Percentiles rank a stretch among this genome's conserved stretches.
phyloP scores from a whole-genome alignment of 1,284 basidiomycete genomes.

The Coniferiporia sulphurascens region DNA sequence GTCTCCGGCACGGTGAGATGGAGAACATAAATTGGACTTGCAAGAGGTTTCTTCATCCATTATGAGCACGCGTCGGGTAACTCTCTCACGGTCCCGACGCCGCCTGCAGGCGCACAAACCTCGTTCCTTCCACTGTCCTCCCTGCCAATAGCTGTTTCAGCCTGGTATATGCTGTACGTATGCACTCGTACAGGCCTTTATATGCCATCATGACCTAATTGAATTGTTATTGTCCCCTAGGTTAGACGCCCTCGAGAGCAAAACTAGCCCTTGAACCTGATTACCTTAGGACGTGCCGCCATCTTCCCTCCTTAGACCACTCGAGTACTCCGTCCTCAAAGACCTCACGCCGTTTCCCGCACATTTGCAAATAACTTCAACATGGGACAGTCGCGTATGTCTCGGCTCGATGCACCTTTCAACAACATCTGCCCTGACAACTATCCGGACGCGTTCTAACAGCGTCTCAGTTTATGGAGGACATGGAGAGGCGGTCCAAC shows the following conservation, averaged over 20 bases:
- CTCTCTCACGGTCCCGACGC: too few species aligned
- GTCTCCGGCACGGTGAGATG: background rate
- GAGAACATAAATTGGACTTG: background rate
- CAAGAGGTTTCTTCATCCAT: too few species aligned
- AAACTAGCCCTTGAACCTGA: background rate
- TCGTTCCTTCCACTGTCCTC: too few species aligned
- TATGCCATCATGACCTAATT: background rate
- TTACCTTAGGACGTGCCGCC: background rate
- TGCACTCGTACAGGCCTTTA: background rate
- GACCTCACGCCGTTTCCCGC: background rate
- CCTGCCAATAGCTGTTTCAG: too few species aligned
- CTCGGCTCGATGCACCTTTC: background rate
- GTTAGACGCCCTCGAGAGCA: background rate
- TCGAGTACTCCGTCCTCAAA: too few species aligned
- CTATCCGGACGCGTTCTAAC: background rate
- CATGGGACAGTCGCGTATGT: slow-evolving; percentile 79
- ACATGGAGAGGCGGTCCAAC: slow-evolving; percentile 90
- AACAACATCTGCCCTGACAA: background rate
- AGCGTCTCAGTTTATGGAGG: slow-evolving; percentile 91
- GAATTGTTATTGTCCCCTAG: background rate
- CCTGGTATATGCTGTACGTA: too few species aligned
- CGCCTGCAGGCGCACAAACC: too few species aligned
- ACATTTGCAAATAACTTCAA: slow-evolving; percentile 6
- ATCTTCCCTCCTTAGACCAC: background rate
- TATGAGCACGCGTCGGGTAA: too few species aligned